Evolutionary conservation across 176 grass and related monocot species (phyloP), one percentile per base, ranked within the genome.

Genomic region (Eleusine coracana): DNA sequence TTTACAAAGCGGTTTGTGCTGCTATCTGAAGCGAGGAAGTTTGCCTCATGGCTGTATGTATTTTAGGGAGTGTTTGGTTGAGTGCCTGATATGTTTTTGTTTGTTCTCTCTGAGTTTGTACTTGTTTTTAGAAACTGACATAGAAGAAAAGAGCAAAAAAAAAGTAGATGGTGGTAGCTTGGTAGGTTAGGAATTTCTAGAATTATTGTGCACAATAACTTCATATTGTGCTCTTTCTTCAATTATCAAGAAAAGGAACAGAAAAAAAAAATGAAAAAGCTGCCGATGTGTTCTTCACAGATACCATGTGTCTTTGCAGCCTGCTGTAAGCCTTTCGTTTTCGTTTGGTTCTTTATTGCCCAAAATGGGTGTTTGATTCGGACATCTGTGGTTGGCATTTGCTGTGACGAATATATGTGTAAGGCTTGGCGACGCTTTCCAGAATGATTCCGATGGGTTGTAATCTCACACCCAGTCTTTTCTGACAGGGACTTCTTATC

Each of bases 51-150:
- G 85, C 18, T 10, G n/a, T 29, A 51, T 69, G 52, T 50, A 68
- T 7, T 54, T 38, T 37, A 67, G 20, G 37, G 5, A 27, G n/a
- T 81, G 25, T 45, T 74, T 14, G 23, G 71, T 81, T 80, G 68
- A 49, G 37, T 73, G 62, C 20, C 71, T 52, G 15, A 13, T 17
- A 73, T 60, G 29, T 51, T 63, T 63, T 41, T 38, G n/a, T 23
- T 6, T 60, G 41, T 78, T 49, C 36, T 70, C 64, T 77, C 25
- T 71, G 45, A 58, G 21, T 36, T 1, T 62, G 38, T 13, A 25
- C 38, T 40, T 79, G 74, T 62, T 68, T 68, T 59, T 90, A 79
- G 79, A 75, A 51, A 62, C 68, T 90, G 40, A 86, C 42, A 74
- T 16, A 46, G 79, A 86, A 79, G 51, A 64, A 76, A 74, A 81